These are phyloP conservation scores for Globisporangium okanoganense DNA, from an alignment of 352 stramenopile species.

Conservation along the genomic window DNA sequence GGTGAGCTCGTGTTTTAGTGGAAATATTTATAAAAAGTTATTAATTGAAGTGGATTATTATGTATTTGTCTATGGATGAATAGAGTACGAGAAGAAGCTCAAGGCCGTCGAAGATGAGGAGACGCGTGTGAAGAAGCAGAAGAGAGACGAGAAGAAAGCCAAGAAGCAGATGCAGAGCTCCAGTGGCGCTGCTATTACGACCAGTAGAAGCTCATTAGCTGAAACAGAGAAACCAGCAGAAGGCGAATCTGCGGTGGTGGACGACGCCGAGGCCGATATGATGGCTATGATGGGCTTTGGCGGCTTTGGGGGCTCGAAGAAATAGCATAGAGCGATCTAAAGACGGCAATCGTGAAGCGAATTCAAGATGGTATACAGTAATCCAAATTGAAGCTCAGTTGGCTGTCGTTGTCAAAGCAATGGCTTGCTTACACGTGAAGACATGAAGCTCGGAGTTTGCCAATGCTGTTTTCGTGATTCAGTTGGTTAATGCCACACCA, in stretches of 20 bases:
- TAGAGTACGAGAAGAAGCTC: conserved; percentile 85
- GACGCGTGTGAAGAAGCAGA: conserved; percentile 60
- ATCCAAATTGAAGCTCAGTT: background rate
- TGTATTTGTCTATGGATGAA: too few species aligned
- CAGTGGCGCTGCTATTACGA: background rate
- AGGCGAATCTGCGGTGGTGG: background rate
- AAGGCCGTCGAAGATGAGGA: conserved; percentile 67
- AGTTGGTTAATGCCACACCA: too few species aligned
- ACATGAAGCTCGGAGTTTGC: too few species aligned
- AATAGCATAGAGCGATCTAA: conserved; percentile 13
- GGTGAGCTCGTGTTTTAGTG: conserved; percentile 11
- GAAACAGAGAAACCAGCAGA: background rate
- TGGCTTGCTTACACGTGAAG: too few species aligned
- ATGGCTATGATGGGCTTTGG: conserved; percentile 92
- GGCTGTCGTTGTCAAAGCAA: background rate
- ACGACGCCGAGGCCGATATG: conserved; percentile 77
- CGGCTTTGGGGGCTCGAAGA: conserved; percentile 83
- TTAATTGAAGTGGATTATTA: too few species aligned
- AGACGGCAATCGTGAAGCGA: background rate
- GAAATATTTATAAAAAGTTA: too few species aligned
- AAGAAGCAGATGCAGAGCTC: conserved; percentile 43
- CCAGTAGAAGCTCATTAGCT: conserved; percentile 5
- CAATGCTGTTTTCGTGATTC: too few species aligned
- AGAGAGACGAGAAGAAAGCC: conserved; percentile 73
- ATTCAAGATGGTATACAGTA: background rate